Evolutionary conservation across 352 stramenopile species (phyloP).

Genomic region (Phytopythium sindhum): DNA sequence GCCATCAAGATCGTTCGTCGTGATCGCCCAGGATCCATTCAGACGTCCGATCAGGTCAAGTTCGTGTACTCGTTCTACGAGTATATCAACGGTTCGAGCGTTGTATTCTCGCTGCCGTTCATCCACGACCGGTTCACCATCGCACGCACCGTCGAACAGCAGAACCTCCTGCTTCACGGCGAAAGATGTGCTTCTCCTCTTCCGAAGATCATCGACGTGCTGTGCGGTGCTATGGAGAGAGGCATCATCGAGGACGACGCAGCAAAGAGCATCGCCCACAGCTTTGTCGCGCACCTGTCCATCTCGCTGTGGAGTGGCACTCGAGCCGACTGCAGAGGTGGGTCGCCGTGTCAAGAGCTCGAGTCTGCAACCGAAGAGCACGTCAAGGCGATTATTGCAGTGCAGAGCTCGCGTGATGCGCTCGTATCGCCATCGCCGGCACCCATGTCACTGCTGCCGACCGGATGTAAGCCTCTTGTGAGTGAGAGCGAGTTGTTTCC

Average conservation of each 20-base stretch:
- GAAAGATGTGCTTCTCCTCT: slow-evolving; percentile 35
- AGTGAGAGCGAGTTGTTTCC: slow-evolving; percentile 44
- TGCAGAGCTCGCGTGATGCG: slow-evolving; percentile 3
- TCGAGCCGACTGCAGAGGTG: neutral
- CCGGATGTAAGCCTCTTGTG: neutral
- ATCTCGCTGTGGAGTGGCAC: slow-evolving; percentile 10
- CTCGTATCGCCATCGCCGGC: slow-evolving; percentile 7
- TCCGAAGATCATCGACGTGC: slow-evolving; percentile 55
- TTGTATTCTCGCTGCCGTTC: slow-evolving; percentile 72
- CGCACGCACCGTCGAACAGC: slow-evolving; percentile 58
- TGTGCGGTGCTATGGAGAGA: slow-evolving; percentile 48
- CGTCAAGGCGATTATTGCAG: slow-evolving; percentile 8
- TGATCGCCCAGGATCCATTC: slow-evolving; percentile 72
- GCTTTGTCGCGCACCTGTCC: slow-evolving; percentile 24
- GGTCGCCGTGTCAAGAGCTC: slow-evolving; percentile 4
- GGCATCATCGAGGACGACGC: slow-evolving; percentile 2
- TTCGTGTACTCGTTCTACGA: slow-evolving; percentile 77
- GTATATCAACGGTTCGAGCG: slow-evolving; percentile 59
- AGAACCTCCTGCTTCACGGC: slow-evolving; percentile 59
- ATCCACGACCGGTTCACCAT: slow-evolving; percentile 75
- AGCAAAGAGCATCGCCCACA: slow-evolving; percentile 8
- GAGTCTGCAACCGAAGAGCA: slow-evolving; percentile 25
- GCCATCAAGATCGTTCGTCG: slow-evolving; percentile 74
- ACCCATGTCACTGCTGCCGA: slow-evolving; percentile 2
- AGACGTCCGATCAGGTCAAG: slow-evolving; percentile 67